Base-by-base conservation (phyloP, 2,329 filamentous ascomycete genomes). In the Pseudogymnoascus verrucosus region DNA sequence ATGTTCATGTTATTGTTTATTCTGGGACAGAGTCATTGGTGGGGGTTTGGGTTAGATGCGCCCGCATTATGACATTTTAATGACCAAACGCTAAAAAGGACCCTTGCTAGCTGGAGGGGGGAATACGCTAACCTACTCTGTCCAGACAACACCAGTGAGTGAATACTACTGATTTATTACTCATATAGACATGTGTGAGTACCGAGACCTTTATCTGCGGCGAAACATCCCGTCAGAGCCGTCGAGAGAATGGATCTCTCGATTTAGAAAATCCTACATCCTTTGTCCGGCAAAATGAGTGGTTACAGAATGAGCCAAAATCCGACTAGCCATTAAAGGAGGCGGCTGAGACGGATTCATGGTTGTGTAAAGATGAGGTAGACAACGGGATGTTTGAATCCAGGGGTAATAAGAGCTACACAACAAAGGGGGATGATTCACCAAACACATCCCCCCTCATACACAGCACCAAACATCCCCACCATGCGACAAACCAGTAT, bases 41-140 rank as follows among this genome's bases (percentile, higher is more conserved):
- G 51, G 51, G 47, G 51, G 51, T 34, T 57, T 57, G 28, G n/a
- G 21, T 23, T 7, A 21, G n/a, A 57, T 57, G 51, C 28, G 28
- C 51, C 51, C 16, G 51, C 28, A 21, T 57, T 57, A 57, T 57
- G 51, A 57, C 28, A 57, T 57, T 57, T 57, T 57, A 57, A 57
- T 57, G 51, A 8, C n/a, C 51, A 7, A 7, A 11, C 51, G 51
- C 51, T 57, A 57, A 57, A 57, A 57, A 34, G 10, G 47, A 54
- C 47, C 47, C 51, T 57, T 34, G 51, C 1, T 34, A 34, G 47
- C 16, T 36, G 5, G 51, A 11, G 8, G n/a, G 4, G 11, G 31
- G 5, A 34, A 4, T 8, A 19, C 51, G 51, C 51, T 57, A 57
- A 21, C 51, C 28, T 36, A 14, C 51, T 36, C 51, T 57, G 51